Percentiles rank a stretch among this genome's conserved stretches.
These are phyloP conservation scores for Stereocaulon alpinum DNA, from an alignment of 495 filamentous ascomycete species.

Conservation along the genomic window DNA sequence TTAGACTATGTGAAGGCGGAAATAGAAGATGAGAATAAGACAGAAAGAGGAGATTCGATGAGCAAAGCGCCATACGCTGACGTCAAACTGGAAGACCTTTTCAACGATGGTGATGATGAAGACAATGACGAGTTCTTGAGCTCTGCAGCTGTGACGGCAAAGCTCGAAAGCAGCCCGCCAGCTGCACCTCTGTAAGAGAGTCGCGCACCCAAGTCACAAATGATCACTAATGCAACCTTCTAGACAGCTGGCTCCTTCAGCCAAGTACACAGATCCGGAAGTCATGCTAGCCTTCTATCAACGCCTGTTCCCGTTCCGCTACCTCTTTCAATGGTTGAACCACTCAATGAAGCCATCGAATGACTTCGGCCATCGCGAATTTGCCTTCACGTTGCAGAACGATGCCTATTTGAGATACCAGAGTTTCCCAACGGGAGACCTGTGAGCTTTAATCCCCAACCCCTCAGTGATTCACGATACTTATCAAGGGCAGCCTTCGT, in stretches of 20 bases:
- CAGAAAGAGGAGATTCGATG: not conserved
- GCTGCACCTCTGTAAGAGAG: slow-evolving; percentile 34
- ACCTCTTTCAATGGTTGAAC: slow-evolving; percentile 96
- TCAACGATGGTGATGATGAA: slow-evolving; percentile 53
- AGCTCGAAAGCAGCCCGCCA: slow-evolving; percentile 36
- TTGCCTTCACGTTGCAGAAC: slow-evolving; percentile 82
- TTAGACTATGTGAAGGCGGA: not conserved
- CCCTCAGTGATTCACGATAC: not conserved
- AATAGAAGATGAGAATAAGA: not conserved
- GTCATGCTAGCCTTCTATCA: slow-evolving; percentile 89
- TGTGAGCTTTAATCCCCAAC: slow-evolving; percentile 29
- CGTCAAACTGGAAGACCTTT: slow-evolving; percentile 72
- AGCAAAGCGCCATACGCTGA: slow-evolving; percentile 22
- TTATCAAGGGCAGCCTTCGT: slow-evolving; percentile 50
- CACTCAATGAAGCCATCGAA: slow-evolving; percentile 75
- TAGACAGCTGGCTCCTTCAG: slow-evolving; percentile 25
- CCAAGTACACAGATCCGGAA: slow-evolving; percentile 56
- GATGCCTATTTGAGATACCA: slow-evolving; percentile 90
- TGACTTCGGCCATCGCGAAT: slow-evolving; percentile 89
- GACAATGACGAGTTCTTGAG: slow-evolving; percentile 69
- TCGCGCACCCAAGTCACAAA: not conserved
- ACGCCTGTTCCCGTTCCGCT: slow-evolving; percentile 88
- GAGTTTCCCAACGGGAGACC: slow-evolving; percentile 73
- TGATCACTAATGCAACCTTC: not conserved
- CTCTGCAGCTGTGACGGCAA: slow-evolving; percentile 39